phyloP scores from a whole-genome alignment of 1,284 basidiomycete species.

The Ganoderma boninense region DNA sequence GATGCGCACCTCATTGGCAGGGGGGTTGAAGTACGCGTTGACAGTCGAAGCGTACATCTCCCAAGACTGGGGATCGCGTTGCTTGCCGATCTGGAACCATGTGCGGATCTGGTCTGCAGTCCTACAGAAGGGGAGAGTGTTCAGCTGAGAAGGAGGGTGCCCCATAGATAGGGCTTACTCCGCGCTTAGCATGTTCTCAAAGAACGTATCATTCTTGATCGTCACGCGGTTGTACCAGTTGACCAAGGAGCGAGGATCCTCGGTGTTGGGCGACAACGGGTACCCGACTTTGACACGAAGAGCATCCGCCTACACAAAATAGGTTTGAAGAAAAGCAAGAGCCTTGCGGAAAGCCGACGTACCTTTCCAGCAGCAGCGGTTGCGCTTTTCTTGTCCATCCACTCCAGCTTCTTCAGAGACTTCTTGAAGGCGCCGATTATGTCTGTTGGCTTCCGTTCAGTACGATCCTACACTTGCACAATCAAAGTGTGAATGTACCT shows the following conservation, averaged over 20 bases:
- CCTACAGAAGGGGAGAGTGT: slow-evolving; percentile 43
- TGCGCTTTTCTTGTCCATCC: slow-evolving; percentile 93
- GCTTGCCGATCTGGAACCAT: slow-evolving; percentile 82
- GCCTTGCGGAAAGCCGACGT: neutral
- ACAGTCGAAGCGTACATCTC: slow-evolving; percentile 88
- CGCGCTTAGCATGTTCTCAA: slow-evolving; percentile 83
- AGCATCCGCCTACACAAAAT: slow-evolving; percentile 59
- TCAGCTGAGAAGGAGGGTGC: neutral
- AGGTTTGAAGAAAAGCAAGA: slow-evolving; percentile 40
- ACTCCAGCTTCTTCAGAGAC: slow-evolving; percentile 80
- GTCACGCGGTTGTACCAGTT: slow-evolving; percentile 80
- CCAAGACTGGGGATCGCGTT: slow-evolving; percentile 83
- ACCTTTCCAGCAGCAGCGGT: slow-evolving; percentile 88
- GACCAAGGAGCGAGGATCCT: slow-evolving; percentile 73
- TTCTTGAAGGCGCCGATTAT: slow-evolving; percentile 88
- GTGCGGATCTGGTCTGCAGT: slow-evolving; percentile 65
- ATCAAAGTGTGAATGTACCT: slow-evolving; percentile 49
- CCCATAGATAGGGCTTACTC: slow-evolving; percentile 49
- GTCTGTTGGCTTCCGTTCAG: slow-evolving; percentile 48
- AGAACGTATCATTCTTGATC: slow-evolving; percentile 78
- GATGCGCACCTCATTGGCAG: slow-evolving; percentile 72
- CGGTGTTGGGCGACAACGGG: slow-evolving; percentile 87
- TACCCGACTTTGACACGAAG: slow-evolving; percentile 90
- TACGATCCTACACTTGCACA: neutral
- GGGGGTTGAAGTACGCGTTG: slow-evolving; percentile 85